These are phyloP conservation scores for Xylaria sp. DNA, from an alignment of 2,329 filamentous ascomycete species.

Conservation along the genomic window DNA sequence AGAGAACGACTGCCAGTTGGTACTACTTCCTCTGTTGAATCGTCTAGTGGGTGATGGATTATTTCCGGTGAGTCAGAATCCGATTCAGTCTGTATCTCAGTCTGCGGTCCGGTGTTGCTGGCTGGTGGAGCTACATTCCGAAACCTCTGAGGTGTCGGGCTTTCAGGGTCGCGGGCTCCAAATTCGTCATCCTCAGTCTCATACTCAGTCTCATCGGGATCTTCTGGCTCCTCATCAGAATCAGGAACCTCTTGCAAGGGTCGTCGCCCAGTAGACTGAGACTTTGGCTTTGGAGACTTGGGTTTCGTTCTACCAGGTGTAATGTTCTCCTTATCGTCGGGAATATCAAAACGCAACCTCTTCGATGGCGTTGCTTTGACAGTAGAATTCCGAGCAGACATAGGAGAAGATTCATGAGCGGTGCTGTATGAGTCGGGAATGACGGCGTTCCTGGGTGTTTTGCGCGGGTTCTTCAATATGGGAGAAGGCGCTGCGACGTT, in stretches of 20 bases:
- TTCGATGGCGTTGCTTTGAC: slow-evolving; percentile 44
- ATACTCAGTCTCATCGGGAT: slow-evolving; percentile 42
- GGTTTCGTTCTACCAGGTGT: slow-evolving; percentile 50
- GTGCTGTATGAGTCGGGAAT: slow-evolving; percentile 50
- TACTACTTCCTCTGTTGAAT: slow-evolving; percentile 39
- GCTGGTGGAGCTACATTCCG: background rate
- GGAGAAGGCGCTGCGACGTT: slow-evolving; percentile 40
- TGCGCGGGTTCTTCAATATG: slow-evolving; percentile 40
- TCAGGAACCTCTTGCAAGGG: slow-evolving; percentile 49
- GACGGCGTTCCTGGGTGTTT: slow-evolving; percentile 42
- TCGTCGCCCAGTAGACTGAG: slow-evolving; percentile 39
- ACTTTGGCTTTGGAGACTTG: slow-evolving; percentile 46
- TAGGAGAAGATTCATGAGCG: slow-evolving; percentile 44
- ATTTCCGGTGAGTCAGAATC: slow-evolving; percentile 36
- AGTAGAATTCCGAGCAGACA: slow-evolving; percentile 41
- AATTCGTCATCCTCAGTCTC: slow-evolving; percentile 42
- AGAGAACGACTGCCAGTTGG: slow-evolving; percentile 25
- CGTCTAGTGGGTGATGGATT: slow-evolving; percentile 38
- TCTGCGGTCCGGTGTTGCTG: slow-evolving; percentile 16
- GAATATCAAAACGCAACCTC: slow-evolving; percentile 46
- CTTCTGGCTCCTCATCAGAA: slow-evolving; percentile 45
- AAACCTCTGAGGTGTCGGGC: slow-evolving; percentile 33
- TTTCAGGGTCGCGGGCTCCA: slow-evolving; percentile 31
- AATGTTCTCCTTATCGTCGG: slow-evolving; percentile 51
- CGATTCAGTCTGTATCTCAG: slow-evolving; percentile 16